A percentile compares a stretch with the other conserved stretches of the same genome.
These are phyloP conservation scores for Microcyclospora tardicrescens DNA, from an alignment of 2,329 filamentous ascomycete species.

Conservation along the genomic window DNA sequence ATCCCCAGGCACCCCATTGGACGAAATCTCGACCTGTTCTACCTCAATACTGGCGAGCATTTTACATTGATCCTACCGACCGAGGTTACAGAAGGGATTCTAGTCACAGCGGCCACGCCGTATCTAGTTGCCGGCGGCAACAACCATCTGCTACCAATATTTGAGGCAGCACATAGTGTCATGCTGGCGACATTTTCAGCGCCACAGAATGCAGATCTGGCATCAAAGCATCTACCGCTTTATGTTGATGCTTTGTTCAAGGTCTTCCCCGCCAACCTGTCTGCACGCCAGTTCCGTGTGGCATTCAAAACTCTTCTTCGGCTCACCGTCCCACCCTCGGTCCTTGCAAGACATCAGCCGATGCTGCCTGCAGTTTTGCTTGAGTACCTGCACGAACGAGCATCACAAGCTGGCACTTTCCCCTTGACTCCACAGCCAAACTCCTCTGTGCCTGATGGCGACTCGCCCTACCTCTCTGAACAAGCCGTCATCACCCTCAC, in stretches of 20 bases:
- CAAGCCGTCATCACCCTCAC: slow-evolving; percentile 66
- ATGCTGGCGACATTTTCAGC: slow-evolving; percentile 69
- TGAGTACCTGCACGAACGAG: slow-evolving; percentile 61
- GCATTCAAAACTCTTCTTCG: slow-evolving; percentile 78
- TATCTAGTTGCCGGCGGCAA: slow-evolving; percentile 55
- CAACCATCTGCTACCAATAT: slow-evolving; percentile 52
- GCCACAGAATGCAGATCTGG: slow-evolving; percentile 60
- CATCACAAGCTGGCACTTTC: slow-evolving; percentile 39
- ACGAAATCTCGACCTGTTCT: slow-evolving; percentile 70
- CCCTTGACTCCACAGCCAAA: slow-evolving; percentile 30
- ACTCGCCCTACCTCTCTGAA: slow-evolving; percentile 46
- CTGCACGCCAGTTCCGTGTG: slow-evolving; percentile 72
- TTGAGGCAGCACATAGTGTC: slow-evolving; percentile 77
- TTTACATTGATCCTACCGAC: slow-evolving; percentile 59
- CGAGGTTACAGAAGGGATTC: slow-evolving; percentile 54
- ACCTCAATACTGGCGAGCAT: slow-evolving; percentile 76
- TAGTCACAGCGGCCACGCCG: slow-evolving; percentile 59
- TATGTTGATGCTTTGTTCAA: slow-evolving; percentile 72
- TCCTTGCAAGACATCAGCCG: slow-evolving; percentile 58
- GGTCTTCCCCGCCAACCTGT: slow-evolving; percentile 65
- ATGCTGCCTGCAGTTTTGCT: slow-evolving; percentile 68
- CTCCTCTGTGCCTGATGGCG: slow-evolving; percentile 7
- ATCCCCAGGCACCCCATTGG: slow-evolving; percentile 54
- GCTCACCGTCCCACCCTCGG: slow-evolving; percentile 67
- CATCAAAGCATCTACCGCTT: slow-evolving; percentile 60